Evolutionary conservation across 2,329 filamentous ascomycete genomes (phyloP).

Genomic region (Cercospora brassicicola): DNA sequence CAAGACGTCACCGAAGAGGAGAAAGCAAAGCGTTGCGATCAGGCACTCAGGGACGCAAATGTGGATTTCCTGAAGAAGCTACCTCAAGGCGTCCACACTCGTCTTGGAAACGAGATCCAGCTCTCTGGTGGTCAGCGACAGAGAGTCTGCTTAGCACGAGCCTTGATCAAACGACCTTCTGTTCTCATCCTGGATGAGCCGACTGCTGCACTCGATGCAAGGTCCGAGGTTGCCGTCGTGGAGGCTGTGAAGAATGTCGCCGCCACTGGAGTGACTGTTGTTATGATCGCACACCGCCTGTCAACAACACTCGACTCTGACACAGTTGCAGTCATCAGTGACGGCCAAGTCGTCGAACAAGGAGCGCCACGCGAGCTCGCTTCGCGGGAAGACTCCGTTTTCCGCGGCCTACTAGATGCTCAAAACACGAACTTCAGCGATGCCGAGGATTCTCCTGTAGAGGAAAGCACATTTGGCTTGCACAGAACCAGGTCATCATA

Average conservation of each 20-base stretch:
- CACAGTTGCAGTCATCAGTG: conserved; percentile 73
- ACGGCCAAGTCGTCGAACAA: conserved; percentile 62
- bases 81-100: conserved; percentile 48
- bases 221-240: conserved; percentile 47
- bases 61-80: conserved; percentile 49
- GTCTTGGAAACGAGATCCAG: conserved; percentile 46
- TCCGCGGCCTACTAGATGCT: conserved; percentile 33
- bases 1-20: conserved; percentile 30
- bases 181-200: conserved; percentile 51
- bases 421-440: conserved; percentile 27
- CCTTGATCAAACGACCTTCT: conserved; percentile 47
- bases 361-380: conserved; percentile 61
- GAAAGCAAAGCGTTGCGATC: conserved; percentile 31
- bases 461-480: conserved; percentile 3
- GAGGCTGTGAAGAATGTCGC: conserved; percentile 46
- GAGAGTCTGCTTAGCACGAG: conserved; percentile 50
- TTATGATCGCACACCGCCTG: conserved; percentile 71
- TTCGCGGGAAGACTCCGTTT: conserved; percentile 39
- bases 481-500: conserved; percentile 10
- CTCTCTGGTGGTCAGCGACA: conserved; percentile 51
- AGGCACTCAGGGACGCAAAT: conserved; percentile 42
- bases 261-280: conserved; percentile 60
- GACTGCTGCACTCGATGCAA: conserved; percentile 48
- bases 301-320: conserved; percentile 77
- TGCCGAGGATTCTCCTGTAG: conserved; percentile 2